Evolutionary conservation across 2,329 filamentous ascomycete genomes (phyloP).

Genomic region (Calonectria montana): DNA sequence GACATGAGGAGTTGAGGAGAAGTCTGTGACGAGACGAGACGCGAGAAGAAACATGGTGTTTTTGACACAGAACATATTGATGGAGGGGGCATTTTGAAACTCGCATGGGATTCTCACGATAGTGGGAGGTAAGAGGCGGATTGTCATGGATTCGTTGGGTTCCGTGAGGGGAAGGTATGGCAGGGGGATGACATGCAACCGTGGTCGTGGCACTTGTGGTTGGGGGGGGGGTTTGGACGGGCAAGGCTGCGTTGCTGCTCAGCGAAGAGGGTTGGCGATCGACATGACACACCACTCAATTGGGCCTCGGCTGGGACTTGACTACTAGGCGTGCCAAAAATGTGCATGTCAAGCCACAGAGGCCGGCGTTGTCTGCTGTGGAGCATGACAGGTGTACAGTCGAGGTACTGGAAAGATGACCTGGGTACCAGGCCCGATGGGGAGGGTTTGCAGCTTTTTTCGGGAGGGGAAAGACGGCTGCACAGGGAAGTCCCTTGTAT

Average conservation of each 20-base stretch:
- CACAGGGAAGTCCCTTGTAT: not conserved
- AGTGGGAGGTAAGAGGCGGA: not conserved
- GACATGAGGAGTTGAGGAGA: not conserved
- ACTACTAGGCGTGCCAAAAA: conserved; percentile 5
- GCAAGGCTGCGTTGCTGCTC: conserved; percentile 16
- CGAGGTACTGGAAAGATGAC: not conserved
- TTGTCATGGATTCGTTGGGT: not conserved
- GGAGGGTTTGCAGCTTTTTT: conserved; percentile 8
- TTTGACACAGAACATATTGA: not conserved
- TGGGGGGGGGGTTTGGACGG: conserved; percentile 6
- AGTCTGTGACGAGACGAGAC: not conserved
- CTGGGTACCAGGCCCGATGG: not conserved
- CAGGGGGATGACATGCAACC: conserved; percentile 8
- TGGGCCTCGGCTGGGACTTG: conserved; percentile 16
- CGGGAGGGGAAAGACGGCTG: not conserved
- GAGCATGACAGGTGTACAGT: not conserved
- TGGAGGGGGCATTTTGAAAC: conserved; percentile 7
- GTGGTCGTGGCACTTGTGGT: not conserved
- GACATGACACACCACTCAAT: conserved; percentile 12
- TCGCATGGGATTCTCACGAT: conserved; percentile 9
- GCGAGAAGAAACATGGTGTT: not conserved
- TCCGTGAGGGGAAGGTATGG: conserved; percentile 3
- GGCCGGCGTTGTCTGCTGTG: not conserved
- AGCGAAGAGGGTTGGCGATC: conserved; percentile 15
- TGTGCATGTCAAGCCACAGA: conserved; percentile 18